Evolutionary conservation across 768 basidiomycete genomes (phyloP).

Genomic region (Termitomyces sp.): DNA sequence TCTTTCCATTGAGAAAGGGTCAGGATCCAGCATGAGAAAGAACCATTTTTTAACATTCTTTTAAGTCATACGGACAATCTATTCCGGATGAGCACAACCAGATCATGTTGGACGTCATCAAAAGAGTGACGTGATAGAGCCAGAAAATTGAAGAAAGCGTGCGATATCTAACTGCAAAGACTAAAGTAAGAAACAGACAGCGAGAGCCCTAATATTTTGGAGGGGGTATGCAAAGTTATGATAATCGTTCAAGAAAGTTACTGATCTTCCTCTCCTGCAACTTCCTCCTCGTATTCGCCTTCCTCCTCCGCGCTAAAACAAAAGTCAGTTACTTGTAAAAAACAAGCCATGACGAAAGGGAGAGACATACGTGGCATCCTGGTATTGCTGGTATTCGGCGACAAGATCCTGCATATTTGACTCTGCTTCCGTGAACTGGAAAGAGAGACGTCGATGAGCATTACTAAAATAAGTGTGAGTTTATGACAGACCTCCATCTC

Average conservation of each 20-base stretch:
- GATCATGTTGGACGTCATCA: conserved; percentile 22
- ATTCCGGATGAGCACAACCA: too few relatives aligned
- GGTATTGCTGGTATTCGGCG: conserved; percentile 96
- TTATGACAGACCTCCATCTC: conserved; percentile 73
- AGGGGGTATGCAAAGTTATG: conserved; percentile 17
- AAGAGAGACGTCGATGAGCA: conserved; percentile 6
- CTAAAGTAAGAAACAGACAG: conserved; percentile 15
- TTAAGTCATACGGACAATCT: conserved; percentile 1
- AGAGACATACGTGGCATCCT: conserved; percentile 80
- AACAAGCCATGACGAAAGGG: neutral
- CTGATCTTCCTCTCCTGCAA: conserved; percentile 51
- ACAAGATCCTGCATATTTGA: conserved; percentile 99
- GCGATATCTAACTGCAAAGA: conserved; percentile 28
- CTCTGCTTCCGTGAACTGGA: conserved; percentile 93
- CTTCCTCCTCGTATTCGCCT: conserved; percentile 85
- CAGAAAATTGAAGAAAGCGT: conserved; percentile 31
- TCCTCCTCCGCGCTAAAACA: conserved; percentile 73
- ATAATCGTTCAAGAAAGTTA: conserved; percentile 17
- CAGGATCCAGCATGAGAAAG: neutral
- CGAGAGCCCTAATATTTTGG: conserved; percentile 12
- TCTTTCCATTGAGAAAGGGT: too few relatives aligned
- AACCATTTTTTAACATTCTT: neutral
- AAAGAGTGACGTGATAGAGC: conserved; percentile 18
- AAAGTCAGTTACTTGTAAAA: conserved; percentile 10
- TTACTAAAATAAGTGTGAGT: neutral